A percentile compares a stretch with the other conserved stretches of the same genome.
Evolutionary conservation across 1,284 basidiomycete genomes (phyloP).

Genomic region (Puccinia coronata): DNA sequence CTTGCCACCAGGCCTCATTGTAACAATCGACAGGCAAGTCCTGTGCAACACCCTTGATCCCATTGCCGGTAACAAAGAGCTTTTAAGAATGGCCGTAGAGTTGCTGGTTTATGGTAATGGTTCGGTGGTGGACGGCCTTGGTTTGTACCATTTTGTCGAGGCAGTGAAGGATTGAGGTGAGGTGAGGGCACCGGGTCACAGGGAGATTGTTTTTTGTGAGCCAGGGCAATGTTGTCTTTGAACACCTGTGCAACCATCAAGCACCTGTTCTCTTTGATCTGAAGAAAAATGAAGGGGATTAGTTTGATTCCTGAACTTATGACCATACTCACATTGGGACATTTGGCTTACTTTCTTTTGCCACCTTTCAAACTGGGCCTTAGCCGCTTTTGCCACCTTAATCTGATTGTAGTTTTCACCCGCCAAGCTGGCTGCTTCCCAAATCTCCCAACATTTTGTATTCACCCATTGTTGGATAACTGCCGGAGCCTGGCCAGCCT

Average conservation of each 20-base stretch:
- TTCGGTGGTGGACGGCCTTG: no score
- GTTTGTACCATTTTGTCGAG: background rate
- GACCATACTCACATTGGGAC: no score
- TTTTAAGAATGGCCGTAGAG: no score
- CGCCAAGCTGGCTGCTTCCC: background rate
- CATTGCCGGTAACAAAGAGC: background rate
- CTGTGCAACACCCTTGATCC: background rate
- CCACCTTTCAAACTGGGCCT: no score
- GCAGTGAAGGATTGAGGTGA: background rate
- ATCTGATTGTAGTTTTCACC: background rate
- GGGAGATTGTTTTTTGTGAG: background rate
- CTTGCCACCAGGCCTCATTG: slow-evolving; percentile 3
- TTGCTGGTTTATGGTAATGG: no score
- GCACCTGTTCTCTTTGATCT: no score
- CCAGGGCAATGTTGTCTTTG: background rate
- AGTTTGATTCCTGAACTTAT: background rate
- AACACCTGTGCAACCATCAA: background rate
- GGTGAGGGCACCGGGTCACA: background rate
- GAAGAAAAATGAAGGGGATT: no score
- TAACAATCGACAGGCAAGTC: background rate
- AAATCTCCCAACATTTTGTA: background rate
- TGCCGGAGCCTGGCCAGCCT: no score
- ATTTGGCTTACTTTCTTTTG: no score
- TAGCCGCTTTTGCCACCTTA: background rate
- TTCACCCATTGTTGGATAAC: no score